Conservation (phyloP, 805 yeast genomes). For the Yamadazyma sp. region DNA sequence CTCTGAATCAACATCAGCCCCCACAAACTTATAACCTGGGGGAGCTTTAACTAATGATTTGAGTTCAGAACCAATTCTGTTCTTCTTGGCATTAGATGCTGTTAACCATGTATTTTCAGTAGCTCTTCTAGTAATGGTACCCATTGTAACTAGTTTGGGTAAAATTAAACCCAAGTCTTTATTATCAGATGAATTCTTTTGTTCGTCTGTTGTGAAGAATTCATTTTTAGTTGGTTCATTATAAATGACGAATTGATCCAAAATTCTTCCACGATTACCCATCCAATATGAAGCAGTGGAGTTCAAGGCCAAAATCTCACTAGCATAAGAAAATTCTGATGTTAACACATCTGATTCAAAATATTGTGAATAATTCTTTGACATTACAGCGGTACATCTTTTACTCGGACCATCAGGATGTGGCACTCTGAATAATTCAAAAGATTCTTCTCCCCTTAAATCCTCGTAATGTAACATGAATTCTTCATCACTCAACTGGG, state of each 20-base stretch:
- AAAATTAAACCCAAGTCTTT: slow-evolving; percentile 65
- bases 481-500: slow-evolving; percentile 29
- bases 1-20: slow-evolving; percentile 98
- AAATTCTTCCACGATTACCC: slow-evolving; percentile 81
- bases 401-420: slow-evolving; percentile 80
- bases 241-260: slow-evolving; percentile 80
- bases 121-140: slow-evolving; percentile 93
- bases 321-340: slow-evolving; percentile 70
- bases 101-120: slow-evolving; percentile 98
- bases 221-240: slow-evolving; percentile 18
- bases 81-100: slow-evolving; percentile 87
- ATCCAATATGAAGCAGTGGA: slow-evolving; percentile 90
- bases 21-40: slow-evolving; percentile 83
- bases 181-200: slow-evolving; percentile 16
- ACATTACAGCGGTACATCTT: slow-evolving; percentile 71
- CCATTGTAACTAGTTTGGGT: slow-evolving; percentile 88
- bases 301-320: slow-evolving; percentile 73
- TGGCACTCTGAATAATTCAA: slow-evolving; percentile 67
- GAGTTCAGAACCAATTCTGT: slow-evolving; percentile 88
- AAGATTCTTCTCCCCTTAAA: slow-evolving; percentile 18
- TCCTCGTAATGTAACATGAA: slow-evolving; percentile 19
- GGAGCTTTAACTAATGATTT: slow-evolving; percentile 89
- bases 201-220: slow-evolving; percentile 26
- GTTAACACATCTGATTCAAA: slow-evolving; percentile 73
- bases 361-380: slow-evolving; percentile 67